These are phyloP conservation scores for Elongisporangium senticosum DNA, from an alignment of 352 stramenopile genomes.

Conservation along the genomic window DNA sequence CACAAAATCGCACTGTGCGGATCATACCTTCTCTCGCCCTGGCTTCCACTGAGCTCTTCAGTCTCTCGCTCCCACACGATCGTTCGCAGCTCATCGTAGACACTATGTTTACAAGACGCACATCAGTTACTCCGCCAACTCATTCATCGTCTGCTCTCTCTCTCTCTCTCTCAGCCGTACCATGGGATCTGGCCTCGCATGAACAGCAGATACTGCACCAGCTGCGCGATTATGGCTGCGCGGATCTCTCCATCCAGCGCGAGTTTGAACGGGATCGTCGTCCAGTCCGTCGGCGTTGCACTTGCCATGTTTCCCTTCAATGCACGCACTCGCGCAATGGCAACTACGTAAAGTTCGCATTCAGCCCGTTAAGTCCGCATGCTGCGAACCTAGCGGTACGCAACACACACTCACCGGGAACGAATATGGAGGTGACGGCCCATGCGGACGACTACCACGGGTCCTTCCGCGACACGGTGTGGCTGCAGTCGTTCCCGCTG, in stretches of 20 bases:
- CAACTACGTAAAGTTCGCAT: slow-evolving; percentile 1
- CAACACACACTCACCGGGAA: not conserved
- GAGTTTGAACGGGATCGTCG: slow-evolving; percentile 35
- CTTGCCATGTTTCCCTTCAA: slow-evolving; percentile 4
- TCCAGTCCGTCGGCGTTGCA: not conserved
- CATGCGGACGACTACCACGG: slow-evolving; percentile 85
- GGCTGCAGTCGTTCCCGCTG: slow-evolving; percentile 80
- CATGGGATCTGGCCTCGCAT: slow-evolving; percentile 63
- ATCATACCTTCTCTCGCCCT: slow-evolving; percentile 8
- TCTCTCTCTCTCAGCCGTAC: slow-evolving; percentile 15
- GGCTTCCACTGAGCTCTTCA: slow-evolving; percentile 8
- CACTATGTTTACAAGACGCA: slow-evolving; percentile 14
- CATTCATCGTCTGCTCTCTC: not conserved
- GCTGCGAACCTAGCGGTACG: not conserved
- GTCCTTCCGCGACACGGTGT: slow-evolving; percentile 86
- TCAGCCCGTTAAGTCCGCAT: not conserved
- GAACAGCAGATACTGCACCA: slow-evolving; percentile 57
- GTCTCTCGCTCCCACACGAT: slow-evolving; percentile 15
- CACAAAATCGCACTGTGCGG: no score
- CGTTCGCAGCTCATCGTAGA: slow-evolving; percentile 44
- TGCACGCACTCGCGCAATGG: not conserved
- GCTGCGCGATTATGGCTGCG: slow-evolving; percentile 24
- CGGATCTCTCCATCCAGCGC: slow-evolving; percentile 36
- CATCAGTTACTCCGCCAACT: not conserved
- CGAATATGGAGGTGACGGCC: slow-evolving; percentile 59